Evolutionary conservation across 2,329 filamentous ascomycete genomes (phyloP), one percentile per base, ranked within the genome.

Genomic region (Aspergillus fructus): DNA sequence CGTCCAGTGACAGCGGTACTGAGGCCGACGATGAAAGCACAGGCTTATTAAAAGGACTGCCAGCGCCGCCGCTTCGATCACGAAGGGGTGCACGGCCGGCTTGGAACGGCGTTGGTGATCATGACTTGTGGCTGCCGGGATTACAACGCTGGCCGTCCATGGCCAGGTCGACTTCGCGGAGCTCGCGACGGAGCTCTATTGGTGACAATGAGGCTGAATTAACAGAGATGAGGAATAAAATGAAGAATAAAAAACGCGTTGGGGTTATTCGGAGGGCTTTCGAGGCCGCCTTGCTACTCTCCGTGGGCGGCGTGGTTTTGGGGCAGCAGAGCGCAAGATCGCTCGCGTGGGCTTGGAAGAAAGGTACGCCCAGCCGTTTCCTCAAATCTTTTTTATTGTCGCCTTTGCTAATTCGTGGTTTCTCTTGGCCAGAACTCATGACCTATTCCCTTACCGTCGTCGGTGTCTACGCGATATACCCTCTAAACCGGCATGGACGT

Each of bases 11-110:
- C 65, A 96, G 92, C 71, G 93, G 93, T 23, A 96, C 93, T 17
- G 93, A 97, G 71, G 93, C 93, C 40, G 93, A 97, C 68, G 93
- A 97, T 76, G 93, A 97, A 73, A 89, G 93, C 62, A 81, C 80
- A 43, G 73, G 77, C 5, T 88, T 93, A 64, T 80, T 96, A 56
- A 94, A 89, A 71, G 89, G 92, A 0, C 78, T 97, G 21, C 93
- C 93, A 1, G 90, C 93, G 3, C 90, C 93, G 2, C 88, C 83
- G n/a, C 65, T 82, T 8, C 83, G 86, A 59, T 81, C 85, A 33
- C 88, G 89, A 70, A 97, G 96, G 76, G 93, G 92, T 7, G 74
- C 96, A 84, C 58, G 86, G 82, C 66, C 70, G 68, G 66, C 64
- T 17, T 61, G 59, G 43, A 66, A 68, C 49, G 59, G 63, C 45